Percentiles rank a stretch among this genome's conserved stretches.
These are phyloP conservation scores for Cordyceps tenuipes DNA, from an alignment of 2,329 filamentous ascomycete genomes.

Conservation along the genomic window DNA sequence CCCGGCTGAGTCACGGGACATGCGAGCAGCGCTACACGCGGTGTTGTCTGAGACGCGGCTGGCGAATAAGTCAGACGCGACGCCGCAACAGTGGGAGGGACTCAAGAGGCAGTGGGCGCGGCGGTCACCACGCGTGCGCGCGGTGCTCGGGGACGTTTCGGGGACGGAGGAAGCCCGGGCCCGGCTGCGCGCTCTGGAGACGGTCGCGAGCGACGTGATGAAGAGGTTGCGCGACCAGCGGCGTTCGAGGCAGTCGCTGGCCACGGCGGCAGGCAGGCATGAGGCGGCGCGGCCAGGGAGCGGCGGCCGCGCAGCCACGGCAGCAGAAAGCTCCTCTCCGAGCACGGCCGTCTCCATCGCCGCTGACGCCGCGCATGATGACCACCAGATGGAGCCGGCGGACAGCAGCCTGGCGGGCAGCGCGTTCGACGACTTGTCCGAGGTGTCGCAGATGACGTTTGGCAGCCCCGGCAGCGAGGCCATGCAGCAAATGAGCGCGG, in stretches of 20 bases:
- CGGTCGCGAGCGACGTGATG: slow-evolving; percentile 67
- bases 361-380: not conserved
- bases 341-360: not conserved
- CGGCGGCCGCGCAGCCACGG: not conserved
- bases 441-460: slow-evolving; percentile 20
- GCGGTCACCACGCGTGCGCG: slow-evolving; percentile 45
- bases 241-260: slow-evolving; percentile 4
- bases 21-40: slow-evolving; percentile 58
- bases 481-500: slow-evolving; percentile 17
- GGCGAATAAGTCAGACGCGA: slow-evolving; percentile 64
- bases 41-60: slow-evolving; percentile 59
- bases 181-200: slow-evolving; percentile 59
- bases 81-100: slow-evolving; percentile 61
- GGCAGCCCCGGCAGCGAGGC: slow-evolving; percentile 14
- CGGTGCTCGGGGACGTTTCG: slow-evolving; percentile 41
- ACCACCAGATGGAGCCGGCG: slow-evolving; percentile 15
- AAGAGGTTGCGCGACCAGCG: slow-evolving; percentile 66
- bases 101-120: slow-evolving; percentile 62
- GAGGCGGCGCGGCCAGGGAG: not conserved
- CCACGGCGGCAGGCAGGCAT: not conserved
- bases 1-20: slow-evolving; percentile 42
- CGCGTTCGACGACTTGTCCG: slow-evolving; percentile 19
- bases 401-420: slow-evolving; percentile 15
- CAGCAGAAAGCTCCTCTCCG: not conserved
- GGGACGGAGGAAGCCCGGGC: slow-evolving; percentile 43